Evolutionary conservation across 202 grass and related monocot species (phyloP).

Genomic region (Schoenoplectus tabernaemontani): DNA sequence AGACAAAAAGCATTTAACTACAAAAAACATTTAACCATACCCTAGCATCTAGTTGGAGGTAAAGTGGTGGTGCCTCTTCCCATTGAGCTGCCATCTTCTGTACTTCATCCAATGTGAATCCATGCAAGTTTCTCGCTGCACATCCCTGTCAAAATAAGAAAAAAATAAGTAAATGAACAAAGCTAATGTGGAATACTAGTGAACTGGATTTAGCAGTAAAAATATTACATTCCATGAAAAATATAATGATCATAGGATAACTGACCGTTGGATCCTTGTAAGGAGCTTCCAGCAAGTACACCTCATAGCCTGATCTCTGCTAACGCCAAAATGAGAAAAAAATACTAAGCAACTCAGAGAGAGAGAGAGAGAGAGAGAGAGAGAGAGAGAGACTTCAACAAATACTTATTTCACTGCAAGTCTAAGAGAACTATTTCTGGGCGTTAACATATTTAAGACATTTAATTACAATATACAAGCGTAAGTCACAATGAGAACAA

Average conservation of each 20-base stretch:
- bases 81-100: conserved; percentile 78
- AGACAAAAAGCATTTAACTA: no score
- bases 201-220: not conserved
- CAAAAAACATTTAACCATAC: conserved; percentile 24
- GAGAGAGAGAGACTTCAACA: not conserved
- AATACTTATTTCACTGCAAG: not conserved
- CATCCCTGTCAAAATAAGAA: conserved; percentile 43
- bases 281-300: conserved; percentile 92
- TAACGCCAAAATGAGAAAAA: conserved; percentile 28
- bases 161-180: not conserved
- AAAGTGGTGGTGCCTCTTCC: conserved; percentile 84
- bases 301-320: conserved; percentile 86
- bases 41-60: conserved; percentile 73
- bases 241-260: conserved; percentile 17
- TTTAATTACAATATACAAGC: not conserved
- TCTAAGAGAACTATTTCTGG: not conserved
- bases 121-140: conserved; percentile 91
- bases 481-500: not conserved
- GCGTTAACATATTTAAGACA: not conserved
- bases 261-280: conserved; percentile 92
- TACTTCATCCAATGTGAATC: conserved; percentile 63
- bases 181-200: no score
- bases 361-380: not conserved
- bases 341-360: conserved; percentile 11
- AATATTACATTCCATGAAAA: not conserved